Evolutionary conservation across 2,329 filamentous ascomycete genomes (phyloP).

Genomic region (Hypoxylon sp.): DNA sequence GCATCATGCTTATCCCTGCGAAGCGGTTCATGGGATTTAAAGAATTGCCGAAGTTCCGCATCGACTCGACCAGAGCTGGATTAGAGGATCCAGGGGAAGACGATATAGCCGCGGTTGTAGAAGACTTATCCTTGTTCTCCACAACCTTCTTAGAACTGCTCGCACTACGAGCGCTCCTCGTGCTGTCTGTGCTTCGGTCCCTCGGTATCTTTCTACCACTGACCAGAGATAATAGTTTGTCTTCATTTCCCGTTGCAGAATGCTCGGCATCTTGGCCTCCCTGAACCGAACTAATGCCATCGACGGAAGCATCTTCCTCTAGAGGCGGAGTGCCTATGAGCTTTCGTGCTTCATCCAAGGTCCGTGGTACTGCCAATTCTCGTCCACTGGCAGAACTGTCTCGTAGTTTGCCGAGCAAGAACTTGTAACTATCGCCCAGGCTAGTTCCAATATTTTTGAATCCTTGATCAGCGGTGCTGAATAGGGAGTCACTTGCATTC

Average conservation of each 20-base stretch:
- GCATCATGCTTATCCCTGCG: constrained; percentile 78
- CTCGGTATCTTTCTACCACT: constrained; percentile 72
- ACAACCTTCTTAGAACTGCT: constrained; percentile 71
- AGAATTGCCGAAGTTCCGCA: constrained; percentile 83
- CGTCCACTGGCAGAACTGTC: constrained; percentile 70
- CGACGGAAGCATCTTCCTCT: constrained; percentile 72
- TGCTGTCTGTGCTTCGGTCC: constrained; percentile 83
- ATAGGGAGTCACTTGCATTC: constrained; percentile 84
- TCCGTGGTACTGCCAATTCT: constrained; percentile 80
- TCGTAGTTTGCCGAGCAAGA: constrained; percentile 88
- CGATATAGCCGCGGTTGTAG: constrained; percentile 50
- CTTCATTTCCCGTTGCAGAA: constrained; percentile 61
- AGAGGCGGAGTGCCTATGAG: constrained; percentile 81
- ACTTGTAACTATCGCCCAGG: constrained; percentile 92
- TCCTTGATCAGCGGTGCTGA: constrained; percentile 90
- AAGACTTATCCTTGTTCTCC: constrained; percentile 58
- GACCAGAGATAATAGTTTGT: constrained; percentile 78
- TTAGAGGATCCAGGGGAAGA: constrained; percentile 56
- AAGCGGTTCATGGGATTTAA: constrained; percentile 87
- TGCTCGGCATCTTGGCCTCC: constrained; percentile 57
- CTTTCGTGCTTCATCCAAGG: constrained; percentile 91
- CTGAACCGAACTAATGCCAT: constrained; percentile 67
- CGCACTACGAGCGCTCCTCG: constrained; percentile 70
- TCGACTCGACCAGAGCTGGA: constrained; percentile 80
- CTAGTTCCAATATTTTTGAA: constrained; percentile 93